Evolutionary conservation across 2,329 filamentous ascomycete species (phyloP).

Genomic region (Apiospora hydei): DNA sequence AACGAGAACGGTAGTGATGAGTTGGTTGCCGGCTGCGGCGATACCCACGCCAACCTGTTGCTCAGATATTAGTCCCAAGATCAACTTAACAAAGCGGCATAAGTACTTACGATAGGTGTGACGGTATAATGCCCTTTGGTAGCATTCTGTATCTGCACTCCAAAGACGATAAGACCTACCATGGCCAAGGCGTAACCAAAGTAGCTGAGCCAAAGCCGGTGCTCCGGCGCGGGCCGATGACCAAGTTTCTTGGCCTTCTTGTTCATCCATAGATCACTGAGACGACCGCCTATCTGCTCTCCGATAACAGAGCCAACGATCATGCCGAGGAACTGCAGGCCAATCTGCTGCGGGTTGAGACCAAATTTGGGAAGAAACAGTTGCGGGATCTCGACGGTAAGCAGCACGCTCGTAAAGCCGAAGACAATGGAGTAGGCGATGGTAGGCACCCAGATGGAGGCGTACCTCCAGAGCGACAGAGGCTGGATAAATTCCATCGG

Average conservation of each 20-base stretch:
- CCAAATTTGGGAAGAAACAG: conserved; percentile 62
- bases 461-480: conserved; percentile 48
- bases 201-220: conserved; percentile 64
- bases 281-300: conserved; percentile 62
- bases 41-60: conserved; percentile 55
- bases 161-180: conserved; percentile 60
- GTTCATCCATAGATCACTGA: conserved; percentile 62
- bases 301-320: conserved; percentile 65
- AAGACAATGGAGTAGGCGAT: conserved; percentile 65
- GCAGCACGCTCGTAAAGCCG: conserved; percentile 58
- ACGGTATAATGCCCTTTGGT: conserved; percentile 57
- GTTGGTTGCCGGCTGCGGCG: conserved; percentile 62
- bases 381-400: conserved; percentile 66
- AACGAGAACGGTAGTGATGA: conserved; percentile 66
- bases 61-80: background rate
- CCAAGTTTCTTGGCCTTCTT: conserved; percentile 42
- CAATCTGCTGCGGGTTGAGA: conserved; percentile 64
- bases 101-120: conserved; percentile 52
- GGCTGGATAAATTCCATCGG: conserved; percentile 60
- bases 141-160: conserved; percentile 56
- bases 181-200: conserved; percentile 58
- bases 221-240: conserved; percentile 52
- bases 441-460: conserved; percentile 58
- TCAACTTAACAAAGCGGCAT: background rate
- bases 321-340: conserved; percentile 63